Conservation (phyloP, 2,329 filamentous ascomycete genomes). For the Aspergillus costaricaensis region DNA sequence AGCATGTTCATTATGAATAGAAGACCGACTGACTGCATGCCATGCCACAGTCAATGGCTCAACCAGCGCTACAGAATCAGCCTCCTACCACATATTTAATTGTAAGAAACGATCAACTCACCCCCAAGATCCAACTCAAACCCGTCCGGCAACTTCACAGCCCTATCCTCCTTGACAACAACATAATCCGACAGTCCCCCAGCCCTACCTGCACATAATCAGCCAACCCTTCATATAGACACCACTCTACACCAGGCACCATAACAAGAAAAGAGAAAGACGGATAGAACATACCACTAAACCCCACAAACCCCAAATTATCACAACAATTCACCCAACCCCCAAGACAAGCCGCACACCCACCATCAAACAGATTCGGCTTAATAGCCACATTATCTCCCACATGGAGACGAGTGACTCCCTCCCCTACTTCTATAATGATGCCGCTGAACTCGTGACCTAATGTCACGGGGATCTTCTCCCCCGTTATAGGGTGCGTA, state of each 20-base stretch:
- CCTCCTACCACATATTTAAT: neutral
- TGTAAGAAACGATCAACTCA: slow-evolving; percentile 10
- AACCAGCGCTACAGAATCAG: slow-evolving; percentile 51
- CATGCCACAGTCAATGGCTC: slow-evolving; percentile 65
- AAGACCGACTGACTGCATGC: slow-evolving; percentile 59
- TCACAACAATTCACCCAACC: slow-evolving; percentile 61
- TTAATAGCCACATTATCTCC: slow-evolving; percentile 63
- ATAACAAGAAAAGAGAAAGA: neutral
- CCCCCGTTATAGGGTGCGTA: slow-evolving; percentile 61
- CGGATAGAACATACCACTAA: slow-evolving; percentile 39
- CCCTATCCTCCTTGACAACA: slow-evolving; percentile 24
- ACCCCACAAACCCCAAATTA: slow-evolving; percentile 56
- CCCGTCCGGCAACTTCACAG: slow-evolving; percentile 25
- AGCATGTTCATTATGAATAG: slow-evolving; percentile 39
- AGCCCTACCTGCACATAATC: slow-evolving; percentile 20
- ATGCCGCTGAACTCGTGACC: slow-evolving; percentile 68
- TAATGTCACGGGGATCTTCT: slow-evolving; percentile 60
- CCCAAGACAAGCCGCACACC: slow-evolving; percentile 57
- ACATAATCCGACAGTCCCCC: slow-evolving; percentile 35
- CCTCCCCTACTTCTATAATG: slow-evolving; percentile 59
- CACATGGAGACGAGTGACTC: slow-evolving; percentile 49
- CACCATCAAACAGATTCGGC: slow-evolving; percentile 60
- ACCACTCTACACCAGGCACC: neutral
- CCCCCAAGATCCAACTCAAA: slow-evolving; percentile 27
- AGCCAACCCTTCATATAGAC: neutral